These are phyloP conservation scores for Misopates orontium DNA, from an alignment of 257 asterid genomes.

Conservation along the genomic window DNA sequence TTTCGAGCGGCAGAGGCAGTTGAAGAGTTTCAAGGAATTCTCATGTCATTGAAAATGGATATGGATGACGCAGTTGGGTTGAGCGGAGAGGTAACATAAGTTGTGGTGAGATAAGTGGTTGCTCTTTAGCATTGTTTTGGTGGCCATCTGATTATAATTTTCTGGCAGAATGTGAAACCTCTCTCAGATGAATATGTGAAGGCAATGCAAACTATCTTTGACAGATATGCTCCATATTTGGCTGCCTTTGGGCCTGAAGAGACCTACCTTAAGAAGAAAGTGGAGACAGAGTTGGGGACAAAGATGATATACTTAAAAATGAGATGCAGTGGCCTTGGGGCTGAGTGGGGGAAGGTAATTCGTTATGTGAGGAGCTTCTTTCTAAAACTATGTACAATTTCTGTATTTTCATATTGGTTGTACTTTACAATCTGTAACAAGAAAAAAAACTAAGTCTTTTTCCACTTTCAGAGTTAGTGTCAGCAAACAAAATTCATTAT, in stretches of 20 bases:
- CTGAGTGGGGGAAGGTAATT: constrained; percentile 97
- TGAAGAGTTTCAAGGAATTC: constrained; percentile 79
- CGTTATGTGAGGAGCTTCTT: constrained; percentile 3
- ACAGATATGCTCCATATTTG: constrained; percentile 68
- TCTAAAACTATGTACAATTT: no score
- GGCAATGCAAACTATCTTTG: constrained; percentile 64
- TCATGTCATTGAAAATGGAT: constrained; percentile 75
- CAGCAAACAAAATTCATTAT: not conserved
- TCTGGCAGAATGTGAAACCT: constrained; percentile 79
- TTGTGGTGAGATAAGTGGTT: not conserved
- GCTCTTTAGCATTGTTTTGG: constrained; percentile 11
- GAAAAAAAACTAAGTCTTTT: not conserved
- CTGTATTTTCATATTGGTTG: not conserved
- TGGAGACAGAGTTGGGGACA: constrained; percentile 85
- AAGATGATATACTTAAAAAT: constrained; percentile 91
- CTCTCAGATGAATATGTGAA: constrained; percentile 65
- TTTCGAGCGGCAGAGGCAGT: constrained; percentile 90
- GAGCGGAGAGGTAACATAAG: constrained; percentile 80
- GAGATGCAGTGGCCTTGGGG: constrained; percentile 88
- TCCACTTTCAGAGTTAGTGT: no score
- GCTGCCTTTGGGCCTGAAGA: constrained; percentile 87
- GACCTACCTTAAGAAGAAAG: constrained; percentile 85
- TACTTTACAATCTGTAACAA: no score
- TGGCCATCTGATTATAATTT: constrained; percentile 23
- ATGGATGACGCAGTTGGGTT: constrained; percentile 82